Conservation (phyloP, 139 green algal species). For the Pseudopediastrum boryanum region DNA sequence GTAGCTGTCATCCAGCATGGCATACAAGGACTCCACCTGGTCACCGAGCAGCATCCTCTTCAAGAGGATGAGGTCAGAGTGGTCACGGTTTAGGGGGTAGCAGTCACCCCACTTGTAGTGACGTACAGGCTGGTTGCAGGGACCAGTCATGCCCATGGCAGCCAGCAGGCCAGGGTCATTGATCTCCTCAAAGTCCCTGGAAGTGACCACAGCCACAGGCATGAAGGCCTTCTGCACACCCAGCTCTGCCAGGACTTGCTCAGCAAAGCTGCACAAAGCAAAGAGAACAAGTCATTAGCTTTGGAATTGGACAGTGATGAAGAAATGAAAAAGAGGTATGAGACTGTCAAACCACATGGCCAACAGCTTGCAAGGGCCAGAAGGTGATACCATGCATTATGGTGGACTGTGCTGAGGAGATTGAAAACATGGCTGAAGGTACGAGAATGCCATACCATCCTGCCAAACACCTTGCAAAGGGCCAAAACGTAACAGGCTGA, state of each 20-base stretch:
- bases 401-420: no score
- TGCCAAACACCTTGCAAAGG: no score
- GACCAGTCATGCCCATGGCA: slow-evolving; percentile 14
- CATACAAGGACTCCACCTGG: slow-evolving; percentile 23
- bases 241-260: slow-evolving; percentile 6
- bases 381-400: no score
- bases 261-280: slow-evolving; percentile 22
- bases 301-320: no score
- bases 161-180: not conserved
- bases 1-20: slow-evolving; percentile 31
- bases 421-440: no score
- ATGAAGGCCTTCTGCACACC: not conserved
- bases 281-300: not conserved
- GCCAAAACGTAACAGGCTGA: no score
- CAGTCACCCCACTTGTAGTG: slow-evolving; percentile 44
- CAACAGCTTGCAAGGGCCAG: no score
- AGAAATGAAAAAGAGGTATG: no score
- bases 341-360: no score
- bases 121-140: slow-evolving; percentile 32
- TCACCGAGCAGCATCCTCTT: slow-evolving; percentile 31
- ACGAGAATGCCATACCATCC: no score
- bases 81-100: slow-evolving; percentile 50
- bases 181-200: slow-evolving; percentile 18
- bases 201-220: slow-evolving; percentile 23
- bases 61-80: slow-evolving; percentile 51